phyloP scores from a whole-genome alignment of 2,329 filamentous ascomycete genomes.

The Fusarium sp. region DNA sequence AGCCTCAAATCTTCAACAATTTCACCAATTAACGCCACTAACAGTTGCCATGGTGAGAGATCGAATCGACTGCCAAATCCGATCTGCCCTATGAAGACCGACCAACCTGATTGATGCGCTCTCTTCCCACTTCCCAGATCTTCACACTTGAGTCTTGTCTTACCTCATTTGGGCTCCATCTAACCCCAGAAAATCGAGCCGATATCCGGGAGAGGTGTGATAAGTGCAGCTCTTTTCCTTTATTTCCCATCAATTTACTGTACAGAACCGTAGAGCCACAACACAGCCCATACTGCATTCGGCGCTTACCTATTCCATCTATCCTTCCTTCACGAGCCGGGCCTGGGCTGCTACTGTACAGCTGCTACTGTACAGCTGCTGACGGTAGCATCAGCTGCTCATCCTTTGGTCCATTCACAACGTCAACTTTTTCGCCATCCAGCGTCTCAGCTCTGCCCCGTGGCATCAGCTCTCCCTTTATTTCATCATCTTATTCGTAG shows the following conservation, averaged over 20 bases:
- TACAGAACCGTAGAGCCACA: not conserved
- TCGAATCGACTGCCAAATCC: conserved; percentile 17
- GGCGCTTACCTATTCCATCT: conserved; percentile 25
- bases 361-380: conserved; percentile 17
- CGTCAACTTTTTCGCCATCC: conserved; percentile 24
- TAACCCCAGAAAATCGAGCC: conserved; percentile 25
- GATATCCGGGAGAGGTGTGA: conserved; percentile 39
- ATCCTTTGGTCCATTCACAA: conserved; percentile 27
- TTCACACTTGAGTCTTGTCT: conserved; percentile 41
- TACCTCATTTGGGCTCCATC: conserved; percentile 40
- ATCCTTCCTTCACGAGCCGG: not conserved
- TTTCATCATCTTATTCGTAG: conserved; percentile 20
- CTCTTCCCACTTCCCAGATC: conserved; percentile 28
- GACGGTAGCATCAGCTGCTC: conserved; percentile 38
- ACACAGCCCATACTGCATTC: conserved; percentile 16
- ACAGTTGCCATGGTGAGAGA: conserved; percentile 1
- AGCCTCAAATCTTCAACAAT: not conserved
- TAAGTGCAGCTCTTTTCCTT: conserved; percentile 9
- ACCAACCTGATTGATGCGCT: conserved; percentile 32
- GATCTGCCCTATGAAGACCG: conserved; percentile 32
- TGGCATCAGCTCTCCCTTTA: conserved; percentile 24
- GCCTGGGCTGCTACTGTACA: not conserved
- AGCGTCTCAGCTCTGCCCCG: conserved; percentile 22
- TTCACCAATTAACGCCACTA: conserved; percentile 7
- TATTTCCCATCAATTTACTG: conserved; percentile 2